Conservation (phyloP, 352 stramenopile genomes). For the Phytophthora cajani region DNA sequence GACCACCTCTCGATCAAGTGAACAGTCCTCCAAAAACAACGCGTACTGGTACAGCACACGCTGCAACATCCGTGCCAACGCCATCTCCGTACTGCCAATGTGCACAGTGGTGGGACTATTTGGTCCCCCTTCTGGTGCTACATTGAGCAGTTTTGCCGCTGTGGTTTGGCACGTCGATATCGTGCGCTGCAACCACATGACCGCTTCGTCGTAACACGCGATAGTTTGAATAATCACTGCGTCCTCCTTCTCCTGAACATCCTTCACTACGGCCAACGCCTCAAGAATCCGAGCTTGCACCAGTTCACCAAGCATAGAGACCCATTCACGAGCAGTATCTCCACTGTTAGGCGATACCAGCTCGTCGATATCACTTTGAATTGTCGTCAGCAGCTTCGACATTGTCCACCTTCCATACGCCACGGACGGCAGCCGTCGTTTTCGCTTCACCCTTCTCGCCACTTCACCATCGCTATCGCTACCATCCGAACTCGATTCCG, state of each 20-base stretch:
- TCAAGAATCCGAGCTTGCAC: slow-evolving; percentile 33
- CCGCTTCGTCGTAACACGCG: slow-evolving; percentile 41
- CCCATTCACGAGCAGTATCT: slow-evolving; percentile 33
- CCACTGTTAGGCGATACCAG: slow-evolving; percentile 23
- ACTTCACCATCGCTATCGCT: slow-evolving; percentile 13
- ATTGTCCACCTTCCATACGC: slow-evolving; percentile 60
- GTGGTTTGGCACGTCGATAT: slow-evolving; percentile 39
- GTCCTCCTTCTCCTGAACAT: slow-evolving; percentile 24
- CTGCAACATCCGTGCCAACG: slow-evolving; percentile 59
- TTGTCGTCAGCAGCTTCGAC: slow-evolving; percentile 43
- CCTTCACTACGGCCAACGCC: slow-evolving; percentile 18
- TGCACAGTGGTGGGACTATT: slow-evolving; percentile 17
- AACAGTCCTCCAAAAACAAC: slow-evolving; percentile 29
- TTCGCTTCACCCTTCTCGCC: slow-evolving; percentile 11
- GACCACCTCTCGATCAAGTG: slow-evolving; percentile 9
- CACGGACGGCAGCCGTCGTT: slow-evolving; percentile 18
- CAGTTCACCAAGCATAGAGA: slow-evolving; percentile 42
- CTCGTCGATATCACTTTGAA: slow-evolving; percentile 38
- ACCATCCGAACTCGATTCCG: slow-evolving; percentile 17
- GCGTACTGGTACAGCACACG: slow-evolving; percentile 42
- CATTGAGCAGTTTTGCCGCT: slow-evolving; percentile 26
- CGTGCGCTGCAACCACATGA: slow-evolving; percentile 55
- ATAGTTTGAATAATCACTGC: slow-evolving; percentile 37
- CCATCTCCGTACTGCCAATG: slow-evolving; percentile 51
- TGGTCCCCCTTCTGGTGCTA: slow-evolving; percentile 1